These are phyloP conservation scores for Cucumis variabilis DNA, from an alignment of 331 rosid species.

Conservation along the genomic window DNA sequence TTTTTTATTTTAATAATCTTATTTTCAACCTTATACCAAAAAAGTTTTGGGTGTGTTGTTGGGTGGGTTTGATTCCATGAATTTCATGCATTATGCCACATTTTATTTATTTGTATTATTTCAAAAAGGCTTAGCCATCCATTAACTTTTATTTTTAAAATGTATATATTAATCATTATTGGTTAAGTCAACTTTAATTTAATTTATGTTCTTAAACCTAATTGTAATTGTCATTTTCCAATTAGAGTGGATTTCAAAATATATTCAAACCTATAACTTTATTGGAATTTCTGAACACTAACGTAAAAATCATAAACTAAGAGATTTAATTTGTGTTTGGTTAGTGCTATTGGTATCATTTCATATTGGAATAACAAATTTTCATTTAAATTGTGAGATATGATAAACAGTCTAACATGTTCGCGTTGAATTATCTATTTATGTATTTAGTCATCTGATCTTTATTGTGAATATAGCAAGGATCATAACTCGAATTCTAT, in stretches of 20 bases:
- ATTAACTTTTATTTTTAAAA: not conserved
- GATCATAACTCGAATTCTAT: too few species aligned
- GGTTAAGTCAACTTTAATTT: not conserved
- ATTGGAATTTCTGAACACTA: not conserved
- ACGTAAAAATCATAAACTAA: too few species aligned
- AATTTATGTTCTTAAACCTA: not conserved
- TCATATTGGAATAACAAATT: too few species aligned
- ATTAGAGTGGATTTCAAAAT: too few species aligned
- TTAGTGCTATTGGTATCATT: too few species aligned
- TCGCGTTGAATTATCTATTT: too few species aligned
- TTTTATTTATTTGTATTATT: not conserved
- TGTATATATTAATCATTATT: not conserved
- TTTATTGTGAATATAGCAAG: too few species aligned
- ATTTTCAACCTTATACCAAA: conserved; percentile 15
- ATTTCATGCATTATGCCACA: not conserved
- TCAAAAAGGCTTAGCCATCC: not conserved
- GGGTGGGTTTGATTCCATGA: conserved; percentile 12
- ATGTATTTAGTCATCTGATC: too few species aligned
- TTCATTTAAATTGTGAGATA: too few species aligned
- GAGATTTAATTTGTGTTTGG: too few species aligned
- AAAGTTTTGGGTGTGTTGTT: not conserved
- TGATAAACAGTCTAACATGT: too few species aligned
- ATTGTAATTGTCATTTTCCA: not conserved
- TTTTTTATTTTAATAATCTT: not conserved
- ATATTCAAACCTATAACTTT: too few species aligned